These are phyloP conservation scores for Calonectria fujianensis DNA, from an alignment of 2,329 filamentous ascomycete species.

Conservation along the genomic window DNA sequence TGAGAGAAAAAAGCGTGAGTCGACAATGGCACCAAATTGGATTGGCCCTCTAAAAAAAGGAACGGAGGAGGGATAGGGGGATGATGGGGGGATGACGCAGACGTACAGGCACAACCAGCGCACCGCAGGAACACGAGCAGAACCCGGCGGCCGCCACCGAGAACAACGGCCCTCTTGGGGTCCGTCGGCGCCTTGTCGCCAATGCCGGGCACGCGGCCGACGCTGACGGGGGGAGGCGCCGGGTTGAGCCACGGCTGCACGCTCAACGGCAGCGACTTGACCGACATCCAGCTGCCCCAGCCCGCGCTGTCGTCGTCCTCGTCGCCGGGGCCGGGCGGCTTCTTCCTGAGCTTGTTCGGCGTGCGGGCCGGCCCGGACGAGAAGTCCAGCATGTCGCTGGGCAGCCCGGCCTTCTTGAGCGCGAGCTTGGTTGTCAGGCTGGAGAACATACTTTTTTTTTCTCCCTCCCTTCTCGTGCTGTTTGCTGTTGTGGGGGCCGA, in stretches of 20 bases:
- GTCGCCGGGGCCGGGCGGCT: slow-evolving; percentile 56
- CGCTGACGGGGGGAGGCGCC: slow-evolving; percentile 68
- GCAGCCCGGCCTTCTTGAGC: slow-evolving; percentile 73
- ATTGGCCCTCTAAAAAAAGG: background rate
- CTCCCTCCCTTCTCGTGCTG: background rate
- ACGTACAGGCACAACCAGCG: slow-evolving; percentile 74
- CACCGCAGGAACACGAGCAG: slow-evolving; percentile 73
- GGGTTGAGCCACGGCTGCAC: slow-evolving; percentile 73
- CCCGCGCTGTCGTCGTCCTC: slow-evolving; percentile 54
- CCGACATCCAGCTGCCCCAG: slow-evolving; percentile 70
- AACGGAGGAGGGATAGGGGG: slow-evolving; percentile 18
- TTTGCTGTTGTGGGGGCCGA: background rate
- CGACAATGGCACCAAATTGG: background rate
- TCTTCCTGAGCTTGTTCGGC: slow-evolving; percentile 59
- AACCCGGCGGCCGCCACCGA: slow-evolving; percentile 66
- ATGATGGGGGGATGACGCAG: slow-evolving; percentile 20
- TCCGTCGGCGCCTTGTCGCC: slow-evolving; percentile 70
- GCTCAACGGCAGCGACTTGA: slow-evolving; percentile 70
- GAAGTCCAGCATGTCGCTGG: slow-evolving; percentile 69
- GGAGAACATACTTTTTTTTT: slow-evolving; percentile 68
- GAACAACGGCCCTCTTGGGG: slow-evolving; percentile 64
- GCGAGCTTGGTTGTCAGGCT: slow-evolving; percentile 75
- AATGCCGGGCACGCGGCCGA: slow-evolving; percentile 66
- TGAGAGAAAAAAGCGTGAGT: slow-evolving; percentile 5
- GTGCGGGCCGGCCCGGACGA: slow-evolving; percentile 47